phyloP scores from a whole-genome alignment of 192 early-diverging fungal species.

The Coemansia umbellata region DNA sequence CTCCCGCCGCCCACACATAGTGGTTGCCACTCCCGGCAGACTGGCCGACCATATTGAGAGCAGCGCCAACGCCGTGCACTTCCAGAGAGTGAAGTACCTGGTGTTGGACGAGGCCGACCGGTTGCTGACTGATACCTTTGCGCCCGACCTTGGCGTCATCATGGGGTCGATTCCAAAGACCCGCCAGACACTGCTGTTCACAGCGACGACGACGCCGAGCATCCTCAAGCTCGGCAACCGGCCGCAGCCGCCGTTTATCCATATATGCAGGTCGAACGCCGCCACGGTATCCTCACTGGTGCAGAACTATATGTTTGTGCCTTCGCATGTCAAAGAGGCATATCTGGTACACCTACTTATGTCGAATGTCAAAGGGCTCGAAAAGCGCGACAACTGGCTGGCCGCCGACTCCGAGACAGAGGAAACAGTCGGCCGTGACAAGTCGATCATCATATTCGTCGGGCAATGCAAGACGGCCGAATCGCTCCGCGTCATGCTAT shows the following conservation, averaged over 20 bases:
- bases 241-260: conserved; percentile 36
- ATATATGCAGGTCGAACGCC: conserved; percentile 40
- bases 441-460: conserved; percentile 92
- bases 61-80: conserved; percentile 65
- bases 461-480: conserved; percentile 83
- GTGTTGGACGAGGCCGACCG: conserved; percentile 97
- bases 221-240: conserved; percentile 69
- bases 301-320: conserved; percentile 90
- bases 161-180: conserved; percentile 72
- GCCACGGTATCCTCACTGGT: conserved; percentile 81
- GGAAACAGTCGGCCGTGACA: conserved; percentile 50
- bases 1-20: conserved; percentile 77
- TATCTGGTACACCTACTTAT: conserved; percentile 79
- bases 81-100: conserved; percentile 74
- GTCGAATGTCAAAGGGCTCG: conserved; percentile 23
- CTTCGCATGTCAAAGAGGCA: conserved; percentile 83
- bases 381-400: conserved; percentile 22
- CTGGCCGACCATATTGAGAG: conserved; percentile 89
- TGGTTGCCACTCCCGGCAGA: conserved; percentile 94
- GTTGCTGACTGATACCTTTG: conserved; percentile 81
- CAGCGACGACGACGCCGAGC: conserved; percentile 92
- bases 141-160: conserved; percentile 74
- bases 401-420: conserved; percentile 30
- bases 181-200: conserved; percentile 92
- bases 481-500: conserved; percentile 77